Conservation (phyloP, 768 basidiomycete species). For the Lentinus tigrinus region DNA sequence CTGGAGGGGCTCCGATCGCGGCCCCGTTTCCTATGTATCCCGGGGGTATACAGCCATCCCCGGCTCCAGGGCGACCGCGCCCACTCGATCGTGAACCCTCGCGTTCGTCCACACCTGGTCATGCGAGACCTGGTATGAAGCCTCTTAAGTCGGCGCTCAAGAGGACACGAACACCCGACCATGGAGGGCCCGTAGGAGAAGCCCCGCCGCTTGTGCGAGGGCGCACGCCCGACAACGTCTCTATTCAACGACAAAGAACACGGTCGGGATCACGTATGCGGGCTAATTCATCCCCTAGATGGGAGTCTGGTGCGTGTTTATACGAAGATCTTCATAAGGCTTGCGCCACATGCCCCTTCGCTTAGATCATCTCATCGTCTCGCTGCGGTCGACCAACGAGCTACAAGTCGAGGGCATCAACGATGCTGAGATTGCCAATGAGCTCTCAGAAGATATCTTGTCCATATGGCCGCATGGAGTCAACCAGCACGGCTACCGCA, state of each 20-base stretch:
- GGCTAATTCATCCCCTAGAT: conserved; percentile 32
- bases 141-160: conserved; percentile 60
- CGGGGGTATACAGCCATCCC: conserved; percentile 7
- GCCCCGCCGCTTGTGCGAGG: conserved; percentile 2
- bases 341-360: neutral
- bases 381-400: conserved; percentile 65
- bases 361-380: conserved; percentile 71
- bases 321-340: neutral
- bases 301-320: conserved; percentile 25
- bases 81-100: conserved; percentile 15
- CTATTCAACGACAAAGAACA: conserved; percentile 9
- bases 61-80: conserved; percentile 11
- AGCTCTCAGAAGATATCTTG: conserved; percentile 55
- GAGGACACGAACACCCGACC: conserved; percentile 33
- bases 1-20: conserved; percentile 6
- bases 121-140: conserved; percentile 7
- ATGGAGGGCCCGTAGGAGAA: neutral
- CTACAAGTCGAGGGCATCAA: conserved; percentile 45
- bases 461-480: conserved; percentile 71
- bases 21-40: conserved; percentile 18
- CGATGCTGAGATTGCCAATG: conserved; percentile 56
- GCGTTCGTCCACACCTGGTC: conserved; percentile 10
- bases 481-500: conserved; percentile 38
- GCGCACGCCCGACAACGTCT: conserved; percentile 3
- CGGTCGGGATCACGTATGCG: conserved; percentile 24